Evolutionary conservation across 352 stramenopile species (phyloP).

Genomic region (Phytophthora pisi): DNA sequence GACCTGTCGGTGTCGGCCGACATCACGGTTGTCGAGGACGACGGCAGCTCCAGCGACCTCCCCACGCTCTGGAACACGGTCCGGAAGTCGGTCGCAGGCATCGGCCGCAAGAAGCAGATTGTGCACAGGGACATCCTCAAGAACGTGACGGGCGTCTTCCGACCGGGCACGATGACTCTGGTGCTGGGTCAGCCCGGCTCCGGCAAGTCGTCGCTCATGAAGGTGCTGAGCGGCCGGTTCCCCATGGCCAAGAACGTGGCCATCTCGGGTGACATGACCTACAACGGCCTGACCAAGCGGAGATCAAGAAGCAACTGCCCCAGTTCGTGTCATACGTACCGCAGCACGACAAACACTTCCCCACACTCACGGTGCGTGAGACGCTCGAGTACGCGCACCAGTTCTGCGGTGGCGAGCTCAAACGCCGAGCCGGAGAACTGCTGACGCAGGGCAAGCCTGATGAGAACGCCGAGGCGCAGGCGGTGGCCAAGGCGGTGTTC

Average conservation of each 20-base stretch:
- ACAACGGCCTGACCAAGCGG: conserved; percentile 46
- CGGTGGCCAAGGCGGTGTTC: conserved; percentile 35
- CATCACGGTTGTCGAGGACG: conserved; percentile 37
- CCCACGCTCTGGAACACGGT: conserved; percentile 59
- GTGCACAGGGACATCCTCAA: conserved; percentile 38
- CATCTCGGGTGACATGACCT: conserved; percentile 50
- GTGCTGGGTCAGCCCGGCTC: conserved; percentile 34
- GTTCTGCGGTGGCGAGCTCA: conserved; percentile 54
- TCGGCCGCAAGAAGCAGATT: conserved; percentile 34
- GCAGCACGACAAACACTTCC: conserved; percentile 47
- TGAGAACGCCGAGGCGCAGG: conserved; percentile 48
- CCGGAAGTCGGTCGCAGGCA: conserved; percentile 34
- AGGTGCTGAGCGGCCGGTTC: conserved; percentile 52
- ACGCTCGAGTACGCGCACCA: conserved; percentile 63
- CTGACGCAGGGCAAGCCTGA: conserved; percentile 42
- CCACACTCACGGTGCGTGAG: conserved; percentile 54
- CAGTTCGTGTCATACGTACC: conserved; percentile 61
- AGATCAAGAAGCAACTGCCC: conserved; percentile 45
- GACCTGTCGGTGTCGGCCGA: conserved; percentile 59
- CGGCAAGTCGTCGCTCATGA: conserved; percentile 38
- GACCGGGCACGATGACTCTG: conserved; percentile 43
- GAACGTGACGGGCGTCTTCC: conserved; percentile 38
- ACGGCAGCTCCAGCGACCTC: conserved; percentile 28
- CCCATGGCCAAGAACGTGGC: conserved; percentile 39
- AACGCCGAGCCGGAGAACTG: conserved; percentile 33